A percentile compares a stretch with the other conserved stretches of the same genome.
These are phyloP conservation scores for Mycena rebaudengoi DNA, from an alignment of 768 basidiomycete species.

Conservation along the genomic window DNA sequence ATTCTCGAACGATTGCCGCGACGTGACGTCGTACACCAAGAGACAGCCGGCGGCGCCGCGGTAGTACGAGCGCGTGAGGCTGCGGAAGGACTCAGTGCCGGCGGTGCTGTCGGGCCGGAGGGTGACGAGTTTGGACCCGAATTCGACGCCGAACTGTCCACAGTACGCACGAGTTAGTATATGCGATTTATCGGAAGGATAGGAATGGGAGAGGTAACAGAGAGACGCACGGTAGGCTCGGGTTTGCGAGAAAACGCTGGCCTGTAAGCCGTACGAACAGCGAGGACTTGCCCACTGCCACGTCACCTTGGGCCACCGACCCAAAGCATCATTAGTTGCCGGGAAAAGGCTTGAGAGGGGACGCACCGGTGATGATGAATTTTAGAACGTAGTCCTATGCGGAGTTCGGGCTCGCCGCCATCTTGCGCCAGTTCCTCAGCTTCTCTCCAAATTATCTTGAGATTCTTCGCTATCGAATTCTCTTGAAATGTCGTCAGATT, in stretches of 20 bases:
- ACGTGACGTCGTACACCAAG: slow-evolving; percentile 92
- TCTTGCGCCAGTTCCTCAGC: too few relatives aligned
- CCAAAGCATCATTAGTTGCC: too few relatives aligned
- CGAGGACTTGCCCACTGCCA: slow-evolving; percentile 82
- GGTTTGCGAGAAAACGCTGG: slow-evolving; percentile 84
- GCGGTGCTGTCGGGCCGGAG: slow-evolving; percentile 82
- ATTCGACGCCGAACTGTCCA: slow-evolving; percentile 86
- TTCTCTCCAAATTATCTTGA: too few relatives aligned
- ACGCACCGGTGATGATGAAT: slow-evolving; percentile 63
- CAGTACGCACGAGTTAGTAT: not conserved
- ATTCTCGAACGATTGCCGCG: slow-evolving; percentile 70
- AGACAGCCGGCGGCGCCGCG: slow-evolving; percentile 87
- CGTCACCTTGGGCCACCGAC: slow-evolving; percentile 14
- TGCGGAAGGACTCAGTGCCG: slow-evolving; percentile 87
- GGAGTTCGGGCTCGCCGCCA: too few relatives aligned
- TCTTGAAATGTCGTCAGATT: too few relatives aligned
- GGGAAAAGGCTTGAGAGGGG: not conserved
- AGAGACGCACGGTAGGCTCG: slow-evolving; percentile 81
- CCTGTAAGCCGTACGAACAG: slow-evolving; percentile 87
- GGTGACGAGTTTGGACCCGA: slow-evolving; percentile 87
- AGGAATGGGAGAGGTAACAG: not conserved
- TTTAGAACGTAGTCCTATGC: slow-evolving; percentile 69
- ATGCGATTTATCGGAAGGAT: not conserved
- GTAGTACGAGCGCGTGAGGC: slow-evolving; percentile 91
- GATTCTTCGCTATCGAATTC: too few relatives aligned